Evolutionary conservation across 2,329 filamentous ascomycete genomes (phyloP), one percentile per base, ranked within the genome.

Genomic region (Penicillium fuscoglaucum): DNA sequence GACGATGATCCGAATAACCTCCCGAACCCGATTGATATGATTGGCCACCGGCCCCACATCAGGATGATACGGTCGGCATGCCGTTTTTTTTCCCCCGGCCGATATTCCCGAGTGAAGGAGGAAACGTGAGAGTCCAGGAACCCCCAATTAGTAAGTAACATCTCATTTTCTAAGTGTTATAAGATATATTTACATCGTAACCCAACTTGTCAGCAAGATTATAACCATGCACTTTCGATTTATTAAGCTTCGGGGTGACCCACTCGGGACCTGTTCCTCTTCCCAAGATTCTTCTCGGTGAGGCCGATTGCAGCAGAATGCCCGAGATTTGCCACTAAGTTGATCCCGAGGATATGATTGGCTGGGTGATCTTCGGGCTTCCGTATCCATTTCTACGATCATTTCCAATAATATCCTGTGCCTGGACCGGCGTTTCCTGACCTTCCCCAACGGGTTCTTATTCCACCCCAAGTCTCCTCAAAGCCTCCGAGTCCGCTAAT

Each of bases 1-100:
- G 63, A 66, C 53, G 55, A 66, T 51, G 46, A 46, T 24, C 65
- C 65, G 65, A 67, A 45, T 48, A 50, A 62, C 45, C 53, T 52
- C 50, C 64, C 61, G 61, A 61, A 19, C 57, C 58, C 48, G 47
- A 15, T 59, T 48, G 57, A 52, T 55, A 45, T 61, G 45, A 60
- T 59, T 58, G 59, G 53, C 19, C 21, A 4, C 44, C 28, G 48
- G 53, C 39, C 47, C 61, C 57, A 61, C 47, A 28, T 15, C 7
- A 13, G 51, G 21, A 3, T 17, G 3, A 15, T 19, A 1, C 5
- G 1, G 48, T 50, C 63, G 63, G 64, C 59, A 65, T 58, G 61
- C 64, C 63, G 62, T 15, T 17, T 39, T 17, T 39, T 21, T n/a
- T n/a, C 19, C 24, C 29, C 41, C 43, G 37, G 45, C 21, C 10